Conservation (phyloP, 805 yeast species). For the Groenewaldozyma tartarivorans region DNA sequence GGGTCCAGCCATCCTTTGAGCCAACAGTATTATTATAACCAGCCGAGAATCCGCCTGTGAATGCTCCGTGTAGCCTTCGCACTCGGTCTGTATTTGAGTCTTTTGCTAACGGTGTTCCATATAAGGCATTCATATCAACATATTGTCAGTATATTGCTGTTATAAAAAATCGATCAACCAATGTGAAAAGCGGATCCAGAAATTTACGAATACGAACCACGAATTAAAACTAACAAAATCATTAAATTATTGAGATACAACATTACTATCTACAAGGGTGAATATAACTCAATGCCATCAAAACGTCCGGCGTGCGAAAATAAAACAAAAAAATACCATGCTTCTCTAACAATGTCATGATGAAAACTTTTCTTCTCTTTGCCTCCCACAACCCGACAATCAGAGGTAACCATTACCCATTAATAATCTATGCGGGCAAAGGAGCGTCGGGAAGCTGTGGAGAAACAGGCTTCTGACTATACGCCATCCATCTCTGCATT, state of each 20-base stretch:
- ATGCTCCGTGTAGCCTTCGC: conserved; percentile 25
- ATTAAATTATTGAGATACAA: no score
- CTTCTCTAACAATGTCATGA: conserved; percentile 1
- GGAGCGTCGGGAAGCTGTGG: conserved; percentile 26
- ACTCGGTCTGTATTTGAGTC: conserved; percentile 3
- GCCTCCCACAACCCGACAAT: background rate
- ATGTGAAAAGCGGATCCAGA: no score
- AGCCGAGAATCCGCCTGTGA: conserved; percentile 28
- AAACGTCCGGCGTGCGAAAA: no score
- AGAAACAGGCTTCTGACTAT: conserved; percentile 57
- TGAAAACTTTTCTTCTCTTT: background rate
- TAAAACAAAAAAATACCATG: no score
- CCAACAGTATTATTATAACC: conserved; percentile 29
- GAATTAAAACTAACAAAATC: no score
- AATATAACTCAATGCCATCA: no score
- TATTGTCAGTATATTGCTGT: no score
- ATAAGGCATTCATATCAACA: conserved; percentile 8
- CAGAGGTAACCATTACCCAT: background rate
- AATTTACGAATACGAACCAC: no score
- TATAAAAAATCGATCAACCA: no score
- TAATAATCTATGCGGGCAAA: conserved; percentile 15
- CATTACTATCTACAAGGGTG: no score
- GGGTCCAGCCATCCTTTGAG: conserved; percentile 28
- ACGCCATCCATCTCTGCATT: conserved; percentile 83
- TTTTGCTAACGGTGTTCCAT: conserved; percentile 9